phyloP scores from a whole-genome alignment of 768 basidiomycete genomes.

The Pholiota conissans region DNA sequence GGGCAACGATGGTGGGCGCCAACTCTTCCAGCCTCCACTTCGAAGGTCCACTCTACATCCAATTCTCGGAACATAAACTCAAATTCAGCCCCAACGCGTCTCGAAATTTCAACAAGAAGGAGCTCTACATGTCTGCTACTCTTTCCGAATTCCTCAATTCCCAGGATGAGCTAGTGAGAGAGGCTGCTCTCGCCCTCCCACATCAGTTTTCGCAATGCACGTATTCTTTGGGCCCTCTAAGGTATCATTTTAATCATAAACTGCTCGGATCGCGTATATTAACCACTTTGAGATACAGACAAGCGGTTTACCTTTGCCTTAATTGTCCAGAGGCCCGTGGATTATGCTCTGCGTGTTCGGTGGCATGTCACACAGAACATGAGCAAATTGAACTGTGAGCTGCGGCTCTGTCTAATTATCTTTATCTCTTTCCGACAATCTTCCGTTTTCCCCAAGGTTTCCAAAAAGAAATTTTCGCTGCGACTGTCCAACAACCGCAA shows the following conservation, averaged over 20 bases:
- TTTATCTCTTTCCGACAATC: slow-evolving; percentile 14
- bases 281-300: slow-evolving; percentile 38
- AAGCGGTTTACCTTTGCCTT: slow-evolving; percentile 81
- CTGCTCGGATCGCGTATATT: slow-evolving; percentile 9
- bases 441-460: slow-evolving; percentile 43
- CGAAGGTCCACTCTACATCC: too few species aligned
- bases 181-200: slow-evolving; percentile 58
- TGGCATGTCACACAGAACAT: slow-evolving; percentile 85
- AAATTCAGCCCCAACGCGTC: neutral
- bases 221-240: slow-evolving; percentile 54
- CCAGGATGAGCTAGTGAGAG: slow-evolving; percentile 49
- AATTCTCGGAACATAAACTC: neutral
- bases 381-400: slow-evolving; percentile 78
- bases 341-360: slow-evolving; percentile 80
- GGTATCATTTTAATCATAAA: slow-evolving; percentile 29
- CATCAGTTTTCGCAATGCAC: slow-evolving; percentile 69
- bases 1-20: neutral
- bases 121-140: slow-evolving; percentile 31
- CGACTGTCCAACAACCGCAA: slow-evolving; percentile 74
- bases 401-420: slow-evolving; percentile 3
- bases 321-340: slow-evolving; percentile 70
- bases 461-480: slow-evolving; percentile 83
- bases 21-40: neutral
- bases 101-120: neutral
- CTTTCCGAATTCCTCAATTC: slow-evolving; percentile 46